Conservation (phyloP, 1,284 basidiomycete genomes). For the Wolfiporia cocos region DNA sequence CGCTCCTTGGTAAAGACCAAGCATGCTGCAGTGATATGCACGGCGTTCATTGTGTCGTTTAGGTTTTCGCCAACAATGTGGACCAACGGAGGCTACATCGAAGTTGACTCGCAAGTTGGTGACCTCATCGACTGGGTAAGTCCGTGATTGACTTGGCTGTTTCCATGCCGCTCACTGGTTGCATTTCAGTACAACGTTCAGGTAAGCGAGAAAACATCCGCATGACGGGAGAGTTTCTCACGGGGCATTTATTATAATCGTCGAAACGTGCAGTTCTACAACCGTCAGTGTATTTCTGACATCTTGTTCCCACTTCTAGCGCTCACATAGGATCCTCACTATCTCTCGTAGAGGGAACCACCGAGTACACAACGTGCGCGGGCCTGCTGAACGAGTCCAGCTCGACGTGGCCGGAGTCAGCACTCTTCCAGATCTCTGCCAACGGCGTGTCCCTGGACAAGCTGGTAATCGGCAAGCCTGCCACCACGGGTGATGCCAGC, state of each 20-base stretch:
- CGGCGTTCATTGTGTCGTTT: background rate
- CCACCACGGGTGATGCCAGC: slow-evolving; percentile 40
- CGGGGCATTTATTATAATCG: background rate
- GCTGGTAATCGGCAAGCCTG: slow-evolving; percentile 62
- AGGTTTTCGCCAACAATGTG: slow-evolving; percentile 48
- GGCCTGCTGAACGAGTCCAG: slow-evolving; percentile 48
- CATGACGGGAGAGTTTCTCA: background rate
- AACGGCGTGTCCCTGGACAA: slow-evolving; percentile 45
- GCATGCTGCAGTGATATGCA: background rate
- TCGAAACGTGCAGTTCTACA: slow-evolving; percentile 46
- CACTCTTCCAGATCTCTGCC: slow-evolving; percentile 58
- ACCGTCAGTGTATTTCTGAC: slow-evolving; percentile 37
- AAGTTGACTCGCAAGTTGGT: slow-evolving; percentile 50
- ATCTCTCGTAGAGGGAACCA: slow-evolving; percentile 38
- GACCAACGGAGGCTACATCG: slow-evolving; percentile 56
- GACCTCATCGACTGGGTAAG: slow-evolving; percentile 35
- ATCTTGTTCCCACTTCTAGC: background rate
- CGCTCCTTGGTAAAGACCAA: slow-evolving; percentile 39
- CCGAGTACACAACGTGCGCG: slow-evolving; percentile 52
- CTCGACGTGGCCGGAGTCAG: slow-evolving; percentile 40
- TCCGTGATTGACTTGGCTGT: background rate
- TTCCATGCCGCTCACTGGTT: background rate
- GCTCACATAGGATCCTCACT: background rate
- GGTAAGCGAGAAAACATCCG: slow-evolving; percentile 18
- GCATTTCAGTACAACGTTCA: slow-evolving; percentile 38